Evolutionary conservation across 352 stramenopile species (phyloP), one percentile per base, ranked within the genome.

Genomic region (Phytophthora quininea): DNA sequence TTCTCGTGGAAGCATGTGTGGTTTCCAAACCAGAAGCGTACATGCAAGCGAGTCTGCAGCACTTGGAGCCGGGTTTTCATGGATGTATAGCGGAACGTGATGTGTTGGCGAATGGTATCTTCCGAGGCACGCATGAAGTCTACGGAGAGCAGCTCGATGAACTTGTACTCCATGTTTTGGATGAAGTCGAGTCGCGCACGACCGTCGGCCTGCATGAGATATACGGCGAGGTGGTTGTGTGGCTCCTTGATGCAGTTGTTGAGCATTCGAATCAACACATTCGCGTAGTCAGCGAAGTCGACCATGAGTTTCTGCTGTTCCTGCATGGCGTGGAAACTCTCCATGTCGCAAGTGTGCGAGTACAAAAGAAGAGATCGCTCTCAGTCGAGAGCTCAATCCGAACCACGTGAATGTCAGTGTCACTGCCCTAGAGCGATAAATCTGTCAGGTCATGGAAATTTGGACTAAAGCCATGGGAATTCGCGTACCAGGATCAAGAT

Each of bases 101-200:
- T 98, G 59, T 98, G 91, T 64, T 98, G 86, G 48, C 95, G 93
- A 33, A 97, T 94, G 12, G 89, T 82, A 43, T 97, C 93, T 11
- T 98, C 94, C 4, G 79, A 73, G 27, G 90, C 89, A n/a, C 93
- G 86, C 64, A 90, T 79, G 57, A 98, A 98, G 49, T 97, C 85
- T 15, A 97, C 86, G 0, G 88, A 97, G 12, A 98, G 83, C 9
- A 98, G 73, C 77, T 98, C 95, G 33, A 98, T 91, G 69, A 98
- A 98, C 59, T 98, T 98, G 87, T 98, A 98, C 78, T 98, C 91
- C 94, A 98, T 98, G 67, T 98, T 98, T 76, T 97, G 91, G 62
- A 98, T 98, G 62, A 98, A 97, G 58, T 98, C 94, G 9, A 98
- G 77, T 2, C 93, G 84, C 15, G 91, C 91, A 50, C 90, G 88